These are phyloP conservation scores for Pinus tabuliformis DNA, from an alignment of 75 land plant genomes.

Conservation along the genomic window DNA sequence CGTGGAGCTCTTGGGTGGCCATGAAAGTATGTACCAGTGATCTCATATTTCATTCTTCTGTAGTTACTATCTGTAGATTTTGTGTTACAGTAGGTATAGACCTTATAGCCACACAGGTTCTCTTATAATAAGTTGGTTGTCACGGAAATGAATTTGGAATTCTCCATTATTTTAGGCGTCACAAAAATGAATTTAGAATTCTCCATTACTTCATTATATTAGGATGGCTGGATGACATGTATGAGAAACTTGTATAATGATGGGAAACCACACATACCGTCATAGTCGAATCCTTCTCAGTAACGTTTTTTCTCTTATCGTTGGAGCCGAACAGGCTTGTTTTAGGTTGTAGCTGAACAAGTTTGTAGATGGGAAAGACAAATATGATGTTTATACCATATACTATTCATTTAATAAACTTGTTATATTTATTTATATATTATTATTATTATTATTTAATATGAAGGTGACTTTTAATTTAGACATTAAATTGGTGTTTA, in stretches of 20 bases:
- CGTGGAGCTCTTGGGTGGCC: constrained; percentile 61
- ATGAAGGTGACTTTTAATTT: no score
- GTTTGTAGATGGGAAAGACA: no score
- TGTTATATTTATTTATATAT: no score
- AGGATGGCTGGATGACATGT: neutral
- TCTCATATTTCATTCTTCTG: neutral
- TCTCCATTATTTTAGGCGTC: neutral
- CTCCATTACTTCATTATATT: neutral
- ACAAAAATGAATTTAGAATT: neutral
- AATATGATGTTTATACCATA: no score
- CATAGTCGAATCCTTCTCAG: neutral
- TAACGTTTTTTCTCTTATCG: neutral
- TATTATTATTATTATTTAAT: no score
- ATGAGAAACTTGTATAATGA: no score
- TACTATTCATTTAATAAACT: no score
- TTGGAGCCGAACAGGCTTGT: neutral
- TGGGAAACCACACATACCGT: no score
- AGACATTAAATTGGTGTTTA: no score
- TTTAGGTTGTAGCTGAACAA: neutral
- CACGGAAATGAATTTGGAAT: neutral
- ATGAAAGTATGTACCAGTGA: constrained; percentile 37
- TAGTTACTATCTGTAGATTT: neutral
- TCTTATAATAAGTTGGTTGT: neutral
- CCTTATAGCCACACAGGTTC: neutral
- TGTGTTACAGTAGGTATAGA: neutral